phyloP scores from a whole-genome alignment of 1,139 yeast genomes.

The Candida sp. region DNA sequence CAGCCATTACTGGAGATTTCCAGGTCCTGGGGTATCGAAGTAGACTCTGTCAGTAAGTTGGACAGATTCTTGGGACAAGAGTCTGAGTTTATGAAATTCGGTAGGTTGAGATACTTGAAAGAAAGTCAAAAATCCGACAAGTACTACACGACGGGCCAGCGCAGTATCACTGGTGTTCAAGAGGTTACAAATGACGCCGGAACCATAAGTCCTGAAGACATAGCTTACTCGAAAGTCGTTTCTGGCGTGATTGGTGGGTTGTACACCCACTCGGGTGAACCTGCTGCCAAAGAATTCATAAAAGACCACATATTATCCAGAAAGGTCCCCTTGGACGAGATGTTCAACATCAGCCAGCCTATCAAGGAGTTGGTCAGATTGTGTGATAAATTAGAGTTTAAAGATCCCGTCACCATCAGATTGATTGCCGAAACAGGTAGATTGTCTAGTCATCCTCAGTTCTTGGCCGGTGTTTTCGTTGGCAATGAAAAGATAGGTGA shows the following conservation, averaged over 20 bases:
- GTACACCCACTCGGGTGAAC: slow-evolving; percentile 69
- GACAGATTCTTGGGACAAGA: slow-evolving; percentile 74
- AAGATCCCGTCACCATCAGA: slow-evolving; percentile 74
- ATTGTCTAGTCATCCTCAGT: slow-evolving; percentile 80
- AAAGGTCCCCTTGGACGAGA: slow-evolving; percentile 69
- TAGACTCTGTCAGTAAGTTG: slow-evolving; percentile 65
- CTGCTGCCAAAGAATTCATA: slow-evolving; percentile 66
- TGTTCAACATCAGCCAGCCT: slow-evolving; percentile 86
- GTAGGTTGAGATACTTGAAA: slow-evolving; percentile 61
- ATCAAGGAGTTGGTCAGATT: slow-evolving; percentile 82
- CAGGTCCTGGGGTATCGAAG: slow-evolving; percentile 86
- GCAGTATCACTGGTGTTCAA: slow-evolving; percentile 50
- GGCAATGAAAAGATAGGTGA: slow-evolving; percentile 90
- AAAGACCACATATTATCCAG: slow-evolving; percentile 76
- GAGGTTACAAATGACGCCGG: slow-evolving; percentile 21
- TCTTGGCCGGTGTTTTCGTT: slow-evolving; percentile 88
- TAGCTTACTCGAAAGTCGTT: slow-evolving; percentile 60
- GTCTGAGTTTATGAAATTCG: slow-evolving; percentile 64
- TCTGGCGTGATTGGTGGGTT: slow-evolving; percentile 76
- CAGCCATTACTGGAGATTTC: slow-evolving; percentile 69
- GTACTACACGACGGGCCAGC: slow-evolving; percentile 25
- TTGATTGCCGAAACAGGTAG: slow-evolving; percentile 95
- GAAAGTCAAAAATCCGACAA: slow-evolving; percentile 28
- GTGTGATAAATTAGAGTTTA: slow-evolving; percentile 78
- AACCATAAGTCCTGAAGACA: slow-evolving; percentile 29